phyloP scores from a whole-genome alignment of 2,329 filamentous ascomycete genomes.

The Pseudogymnoascus sp. region DNA sequence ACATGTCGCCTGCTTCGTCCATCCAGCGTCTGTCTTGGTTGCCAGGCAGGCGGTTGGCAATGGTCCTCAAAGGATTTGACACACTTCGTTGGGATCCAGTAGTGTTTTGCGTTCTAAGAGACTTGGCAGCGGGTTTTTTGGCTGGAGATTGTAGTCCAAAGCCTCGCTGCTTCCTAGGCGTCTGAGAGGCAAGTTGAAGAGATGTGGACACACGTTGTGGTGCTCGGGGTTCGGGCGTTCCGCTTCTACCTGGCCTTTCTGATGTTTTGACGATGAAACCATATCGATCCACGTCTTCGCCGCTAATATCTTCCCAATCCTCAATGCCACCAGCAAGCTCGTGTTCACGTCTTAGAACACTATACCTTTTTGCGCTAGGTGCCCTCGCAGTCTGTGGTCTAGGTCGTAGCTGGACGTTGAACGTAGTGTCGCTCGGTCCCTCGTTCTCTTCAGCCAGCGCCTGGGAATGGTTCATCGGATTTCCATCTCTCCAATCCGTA shows the following conservation, averaged over 20 bases:
- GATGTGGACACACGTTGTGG: constrained; percentile 27
- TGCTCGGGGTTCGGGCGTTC: constrained; percentile 28
- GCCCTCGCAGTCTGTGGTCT: constrained; percentile 23
- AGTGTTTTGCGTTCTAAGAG: constrained; percentile 44
- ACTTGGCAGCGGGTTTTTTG: constrained; percentile 48
- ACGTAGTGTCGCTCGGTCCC: neutral
- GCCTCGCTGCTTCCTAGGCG: constrained; percentile 24
- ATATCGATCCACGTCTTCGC: constrained; percentile 55
- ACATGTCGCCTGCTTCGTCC: constrained; percentile 59
- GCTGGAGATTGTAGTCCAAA: constrained; percentile 36
- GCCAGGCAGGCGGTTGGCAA: constrained; percentile 50
- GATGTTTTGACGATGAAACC: constrained; percentile 49
- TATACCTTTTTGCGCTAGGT: constrained; percentile 27
- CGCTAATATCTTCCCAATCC: constrained; percentile 58
- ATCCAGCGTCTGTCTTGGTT: constrained; percentile 52
- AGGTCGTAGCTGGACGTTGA: constrained; percentile 8
- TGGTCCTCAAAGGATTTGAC: constrained; percentile 46
- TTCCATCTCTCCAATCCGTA: constrained; percentile 12
- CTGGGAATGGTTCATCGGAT: neutral
- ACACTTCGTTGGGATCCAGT: constrained; percentile 35
- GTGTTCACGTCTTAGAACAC: constrained; percentile 24
- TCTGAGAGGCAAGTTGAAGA: constrained; percentile 25
- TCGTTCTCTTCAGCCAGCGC: constrained; percentile 3
- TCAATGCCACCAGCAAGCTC: constrained; percentile 52
- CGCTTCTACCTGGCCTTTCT: constrained; percentile 14